Evolutionary conservation across 2,329 filamentous ascomycete genomes (phyloP), one percentile per base, ranked within the genome.

Genomic region (Epichloe brachyelytri): DNA sequence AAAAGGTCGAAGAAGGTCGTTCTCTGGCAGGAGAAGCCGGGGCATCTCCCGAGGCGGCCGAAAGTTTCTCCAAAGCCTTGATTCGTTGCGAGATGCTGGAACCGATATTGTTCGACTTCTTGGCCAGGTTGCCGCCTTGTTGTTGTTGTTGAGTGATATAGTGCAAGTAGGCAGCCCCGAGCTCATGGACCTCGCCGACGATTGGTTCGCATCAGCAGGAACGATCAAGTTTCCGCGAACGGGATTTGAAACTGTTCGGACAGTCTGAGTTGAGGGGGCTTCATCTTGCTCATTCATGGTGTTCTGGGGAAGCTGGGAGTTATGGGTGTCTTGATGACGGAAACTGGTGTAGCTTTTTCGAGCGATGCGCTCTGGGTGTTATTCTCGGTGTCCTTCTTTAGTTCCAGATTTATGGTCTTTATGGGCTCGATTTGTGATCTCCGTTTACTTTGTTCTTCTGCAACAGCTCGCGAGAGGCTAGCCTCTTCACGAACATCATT

Each of bases 21-120:
- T 72, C 71, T 30, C 63, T 58, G 48, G 46, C 50, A 2, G 57
- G 50, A 3, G 55, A 37, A 10, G 56, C 52, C 38, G 56, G 58
- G 4, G 56, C 36, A 3, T 67, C 67, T 4, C 54, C 59, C 10
- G 58, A 55, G 51, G 63, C 55, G 10, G 75, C 68, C 53, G 83
- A 76, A 57, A 93, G 76, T 65, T 88, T 90, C 63, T 95, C 87
- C 49, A 98, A 73, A 6, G 90, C 89, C 67, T 95, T 94, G 65
- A 97, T 97, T 41, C 93, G 84, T 65, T 91, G 88, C 3, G 91
- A 94, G 54, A 98, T 96, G 58, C 88, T 89, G 8, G 86, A 89
- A 7, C 88, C 90, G 22, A 97, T 79, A 60, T 87, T 93, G 37
- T 46, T 51, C 57, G 83, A 76, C 64, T 90, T 94, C 51, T 63